Evolutionary conservation across 257 asterid species (phyloP).

Genomic region (Plantago major): DNA sequence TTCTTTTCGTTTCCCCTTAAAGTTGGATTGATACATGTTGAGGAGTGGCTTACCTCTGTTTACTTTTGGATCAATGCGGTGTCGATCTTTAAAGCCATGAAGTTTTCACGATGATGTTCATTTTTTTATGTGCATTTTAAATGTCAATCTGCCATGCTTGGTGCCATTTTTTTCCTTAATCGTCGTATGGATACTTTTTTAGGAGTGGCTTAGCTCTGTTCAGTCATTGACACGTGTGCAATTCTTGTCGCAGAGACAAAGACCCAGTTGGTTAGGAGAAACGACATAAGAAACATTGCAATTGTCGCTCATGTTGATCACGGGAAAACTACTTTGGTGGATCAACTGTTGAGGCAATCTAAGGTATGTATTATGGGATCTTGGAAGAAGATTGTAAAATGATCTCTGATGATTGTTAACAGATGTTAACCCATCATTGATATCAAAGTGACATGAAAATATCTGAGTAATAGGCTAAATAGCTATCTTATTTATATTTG

Average conservation of each 20-base stretch:
- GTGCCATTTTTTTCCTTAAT: background rate
- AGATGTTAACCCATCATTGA: background rate
- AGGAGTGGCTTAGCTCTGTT: background rate
- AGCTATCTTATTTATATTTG: background rate
- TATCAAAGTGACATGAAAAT: background rate
- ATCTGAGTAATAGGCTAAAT: background rate
- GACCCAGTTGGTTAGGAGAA: slow-evolving; percentile 66
- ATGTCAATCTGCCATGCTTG: background rate
- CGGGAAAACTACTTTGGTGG: slow-evolving; percentile 97
- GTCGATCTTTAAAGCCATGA: too few species aligned
- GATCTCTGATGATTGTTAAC: background rate
- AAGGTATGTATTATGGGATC: slow-evolving; percentile 46
- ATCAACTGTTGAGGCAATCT: slow-evolving; percentile 89
- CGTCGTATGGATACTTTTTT: background rate
- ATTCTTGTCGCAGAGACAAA: slow-evolving; percentile 43
- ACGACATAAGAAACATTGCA: slow-evolving; percentile 82
- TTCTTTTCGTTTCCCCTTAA: background rate
- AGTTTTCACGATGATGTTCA: background rate
- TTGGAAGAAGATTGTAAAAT: slow-evolving; percentile 7
- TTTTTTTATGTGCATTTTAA: background rate
- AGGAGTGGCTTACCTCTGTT: background rate
- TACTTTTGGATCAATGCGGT: too few species aligned
- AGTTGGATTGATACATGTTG: background rate
- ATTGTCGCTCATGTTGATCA: slow-evolving; percentile 99
- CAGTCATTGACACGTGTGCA: slow-evolving; percentile 17